Base-by-base conservation (phyloP, 2,329 filamentous ascomycete genomes). In the Metarhizium anisopliae region DNA sequence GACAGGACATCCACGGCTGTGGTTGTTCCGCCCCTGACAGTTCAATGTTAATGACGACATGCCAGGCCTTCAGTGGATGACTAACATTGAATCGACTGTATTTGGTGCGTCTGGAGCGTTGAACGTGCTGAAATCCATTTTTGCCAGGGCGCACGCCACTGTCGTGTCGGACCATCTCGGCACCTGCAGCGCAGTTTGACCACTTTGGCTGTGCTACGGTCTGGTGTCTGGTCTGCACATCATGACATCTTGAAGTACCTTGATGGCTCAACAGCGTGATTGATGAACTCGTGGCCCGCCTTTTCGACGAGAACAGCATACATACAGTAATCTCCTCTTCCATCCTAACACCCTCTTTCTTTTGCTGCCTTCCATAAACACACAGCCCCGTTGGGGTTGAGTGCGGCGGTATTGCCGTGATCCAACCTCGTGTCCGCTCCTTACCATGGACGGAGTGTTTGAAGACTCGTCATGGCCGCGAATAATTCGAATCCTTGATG, bases 361-460 rank as follows among this genome's bases (percentile, higher is more conserved):
- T 54, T 53, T 52, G 16, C 53, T 51, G 29, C 49, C 45, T 55
- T 59, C 36, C 56, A 50, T 40, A 30, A 52, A 43, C n/a, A 25
- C n/a, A 25, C 25, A 25, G 35, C 35, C 42, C 16, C 42, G 38
- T 13, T 16, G 11, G 38, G 38, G 10, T 16, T 40, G 38, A 13
- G 38, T 40, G 13, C 38, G 38, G 32, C 10, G 32, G 6, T 11
- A 35, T 45, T 20, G 42, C 4, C 18, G 7, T 40, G 35, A 35
- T 13, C 18, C 47, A 11, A 25, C 6, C 32, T n/a, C 49, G 38
- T 2, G 18, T 55, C 29, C n/a, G 32, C 29, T 35, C 18, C 29
- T 25, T 29, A 47, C 35, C 36, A 47, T 68, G 67, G 64, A 69
- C 59, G 56, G 61, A 20, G 53, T 66, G 56, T 59, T 58, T n/a